A percentile compares a stretch with the other conserved stretches of the same genome.
phyloP scores from a whole-genome alignment of 2,329 filamentous ascomycete species.

The Aureobasidium sp. region DNA sequence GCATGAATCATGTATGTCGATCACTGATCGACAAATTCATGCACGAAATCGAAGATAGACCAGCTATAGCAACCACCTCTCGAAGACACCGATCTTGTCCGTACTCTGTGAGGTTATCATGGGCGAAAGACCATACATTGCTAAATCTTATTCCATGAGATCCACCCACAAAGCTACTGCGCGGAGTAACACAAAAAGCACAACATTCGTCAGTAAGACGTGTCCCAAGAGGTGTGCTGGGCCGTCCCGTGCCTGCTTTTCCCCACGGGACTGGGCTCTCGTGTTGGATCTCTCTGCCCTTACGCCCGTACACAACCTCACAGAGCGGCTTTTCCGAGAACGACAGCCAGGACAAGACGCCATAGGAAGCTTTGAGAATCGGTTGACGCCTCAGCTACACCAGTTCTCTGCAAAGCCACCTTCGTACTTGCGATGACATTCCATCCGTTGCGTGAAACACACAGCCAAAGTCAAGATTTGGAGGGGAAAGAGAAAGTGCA shows the following conservation, averaged over 20 bases:
- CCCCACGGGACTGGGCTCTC: constrained; percentile 1
- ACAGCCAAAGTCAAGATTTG: neutral
- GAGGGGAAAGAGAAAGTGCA: neutral
- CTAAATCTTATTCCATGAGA: too few relatives aligned
- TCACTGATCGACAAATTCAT: constrained; percentile 3
- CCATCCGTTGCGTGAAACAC: neutral
- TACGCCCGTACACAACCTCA: neutral
- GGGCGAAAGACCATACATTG: too few relatives aligned
- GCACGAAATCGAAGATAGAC: neutral
- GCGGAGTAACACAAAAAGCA: neutral
- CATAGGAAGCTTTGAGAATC: neutral
- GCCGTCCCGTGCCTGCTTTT: neutral
- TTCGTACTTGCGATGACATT: neutral
- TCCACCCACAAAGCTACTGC: neutral
- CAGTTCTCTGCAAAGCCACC: neutral
- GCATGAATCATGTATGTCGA: neutral
- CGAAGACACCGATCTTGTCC: too few relatives aligned
- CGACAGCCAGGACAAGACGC: neutral
- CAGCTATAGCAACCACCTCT: neutral
- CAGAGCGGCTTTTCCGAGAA: neutral
- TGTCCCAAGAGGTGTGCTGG: neutral
- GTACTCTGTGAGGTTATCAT: too few relatives aligned
- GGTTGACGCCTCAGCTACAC: neutral
- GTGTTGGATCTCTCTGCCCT: neutral
- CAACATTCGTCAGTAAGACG: neutral